Conservation (phyloP, 1,284 basidiomycete species). For the Cutaneotrichosporon sp. region DNA sequence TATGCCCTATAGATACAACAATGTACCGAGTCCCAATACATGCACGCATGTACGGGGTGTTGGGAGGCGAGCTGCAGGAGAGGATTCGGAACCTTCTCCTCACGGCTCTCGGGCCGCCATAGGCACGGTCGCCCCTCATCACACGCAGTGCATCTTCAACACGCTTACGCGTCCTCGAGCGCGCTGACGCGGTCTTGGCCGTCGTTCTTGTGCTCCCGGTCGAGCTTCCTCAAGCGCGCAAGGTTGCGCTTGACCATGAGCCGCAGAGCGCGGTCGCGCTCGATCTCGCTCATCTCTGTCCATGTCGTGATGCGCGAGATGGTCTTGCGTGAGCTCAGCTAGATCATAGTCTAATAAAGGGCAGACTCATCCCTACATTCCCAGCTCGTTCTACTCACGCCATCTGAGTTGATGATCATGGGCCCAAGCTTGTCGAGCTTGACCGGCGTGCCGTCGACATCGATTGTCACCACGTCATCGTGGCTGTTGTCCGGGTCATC, state of each 20-base stretch:
- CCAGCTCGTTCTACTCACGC: constrained; percentile 35
- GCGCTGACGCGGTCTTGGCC: constrained; percentile 24
- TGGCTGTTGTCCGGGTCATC: constrained; percentile 8
- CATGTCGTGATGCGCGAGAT: constrained; percentile 53
- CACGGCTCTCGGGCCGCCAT: background rate
- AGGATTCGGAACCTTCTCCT: background rate
- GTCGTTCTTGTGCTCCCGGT: constrained; percentile 18
- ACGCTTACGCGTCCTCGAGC: constrained; percentile 12
- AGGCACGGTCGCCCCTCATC: background rate
- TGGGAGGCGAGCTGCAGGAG: background rate
- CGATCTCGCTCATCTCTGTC: constrained; percentile 45
- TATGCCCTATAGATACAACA: background rate
- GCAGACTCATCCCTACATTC: background rate
- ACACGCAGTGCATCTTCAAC: background rate
- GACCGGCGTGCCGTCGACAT: constrained; percentile 45
- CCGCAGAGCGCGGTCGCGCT: constrained; percentile 51
- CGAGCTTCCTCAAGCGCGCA: constrained; percentile 43
- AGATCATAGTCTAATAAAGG: background rate
- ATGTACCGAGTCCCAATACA: background rate
- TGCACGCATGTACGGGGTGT: background rate
- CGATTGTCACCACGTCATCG: constrained; percentile 33
- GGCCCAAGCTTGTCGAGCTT: constrained; percentile 51
- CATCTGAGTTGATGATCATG: constrained; percentile 53
- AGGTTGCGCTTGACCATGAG: constrained; percentile 52
- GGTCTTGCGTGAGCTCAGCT: constrained; percentile 35